Conservation (phyloP, 768 basidiomycete species). For the Neoboletus brunneissimus region DNA sequence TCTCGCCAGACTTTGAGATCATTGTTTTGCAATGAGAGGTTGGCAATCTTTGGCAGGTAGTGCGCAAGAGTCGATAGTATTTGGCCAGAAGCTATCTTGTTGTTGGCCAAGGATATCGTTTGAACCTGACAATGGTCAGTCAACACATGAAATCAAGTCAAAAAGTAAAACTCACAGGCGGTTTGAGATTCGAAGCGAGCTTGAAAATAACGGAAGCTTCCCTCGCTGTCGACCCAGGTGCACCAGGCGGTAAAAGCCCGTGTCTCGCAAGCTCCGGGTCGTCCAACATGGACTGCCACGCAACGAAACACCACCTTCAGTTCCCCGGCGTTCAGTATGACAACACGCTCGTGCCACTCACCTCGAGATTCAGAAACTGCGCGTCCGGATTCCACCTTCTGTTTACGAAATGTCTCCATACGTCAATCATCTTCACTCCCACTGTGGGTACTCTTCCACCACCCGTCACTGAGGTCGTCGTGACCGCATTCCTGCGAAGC, state of each 20-base stretch:
- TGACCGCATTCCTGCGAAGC: conserved; percentile 58
- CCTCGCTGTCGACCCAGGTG: conserved; percentile 53
- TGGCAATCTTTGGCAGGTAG: conserved; percentile 77
- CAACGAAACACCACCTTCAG: conserved; percentile 8
- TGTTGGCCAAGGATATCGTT: conserved; percentile 83
- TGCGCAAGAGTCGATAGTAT: conserved; percentile 60
- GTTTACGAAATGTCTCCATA: conserved; percentile 75
- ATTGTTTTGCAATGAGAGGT: conserved; percentile 80
- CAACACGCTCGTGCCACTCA: conserved; percentile 36
- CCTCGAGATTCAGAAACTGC: conserved; percentile 80
- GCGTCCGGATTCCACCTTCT: conserved; percentile 68
- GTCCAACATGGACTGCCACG: conserved; percentile 64
- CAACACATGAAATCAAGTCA: not conserved
- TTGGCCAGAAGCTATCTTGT: conserved; percentile 59
- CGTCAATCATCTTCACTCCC: conserved; percentile 48
- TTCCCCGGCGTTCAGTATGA: not conserved
- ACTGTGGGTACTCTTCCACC: conserved; percentile 18
- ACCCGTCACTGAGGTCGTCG: conserved; percentile 19
- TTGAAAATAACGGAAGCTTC: conserved; percentile 89
- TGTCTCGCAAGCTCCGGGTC: conserved; percentile 75
- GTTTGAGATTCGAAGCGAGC: conserved; percentile 73
- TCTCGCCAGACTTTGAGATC: conserved; percentile 67
- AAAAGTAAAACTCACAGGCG: conserved; percentile 48
- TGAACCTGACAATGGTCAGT: conserved; percentile 46
- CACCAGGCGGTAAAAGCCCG: conserved; percentile 68